phyloP scores from a whole-genome alignment of 148 eudicot genomes.

The Rhododendron simsii region DNA sequence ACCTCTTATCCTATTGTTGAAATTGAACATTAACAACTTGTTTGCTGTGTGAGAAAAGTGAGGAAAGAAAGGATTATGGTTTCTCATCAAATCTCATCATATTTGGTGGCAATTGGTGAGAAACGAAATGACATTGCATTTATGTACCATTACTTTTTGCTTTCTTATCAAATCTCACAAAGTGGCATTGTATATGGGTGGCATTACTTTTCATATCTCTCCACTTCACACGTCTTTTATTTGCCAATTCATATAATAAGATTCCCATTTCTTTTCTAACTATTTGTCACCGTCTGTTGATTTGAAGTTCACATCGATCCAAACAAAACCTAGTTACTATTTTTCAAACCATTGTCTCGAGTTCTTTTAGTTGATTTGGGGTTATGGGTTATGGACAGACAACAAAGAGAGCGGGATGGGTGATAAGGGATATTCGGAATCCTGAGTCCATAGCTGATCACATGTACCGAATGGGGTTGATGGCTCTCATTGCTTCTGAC shows the following conservation, averaged over 20 bases:
- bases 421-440: conserved; percentile 47
- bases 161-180: not conserved
- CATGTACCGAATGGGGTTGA: conserved; percentile 94
- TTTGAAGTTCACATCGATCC: not conserved
- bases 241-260: not conserved
- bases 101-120: not conserved
- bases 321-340: not conserved
- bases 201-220: not conserved
- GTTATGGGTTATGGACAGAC: conserved; percentile 34
- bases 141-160: not conserved
- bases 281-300: not conserved
- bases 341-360: not conserved
- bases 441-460: conserved; percentile 97
- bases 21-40: not conserved
- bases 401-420: conserved; percentile 95
- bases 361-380: not conserved
- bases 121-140: not conserved
- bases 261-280: not conserved
- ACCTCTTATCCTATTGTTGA: not conserved
- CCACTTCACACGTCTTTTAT: not conserved
- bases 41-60: not conserved
- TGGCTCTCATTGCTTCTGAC: conserved; percentile 83
- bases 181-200: not conserved
- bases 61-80: not conserved
- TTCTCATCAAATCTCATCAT: not conserved